Conservation (phyloP, 1,284 basidiomycete genomes). For the Cryptococcus deneoformans region DNA sequence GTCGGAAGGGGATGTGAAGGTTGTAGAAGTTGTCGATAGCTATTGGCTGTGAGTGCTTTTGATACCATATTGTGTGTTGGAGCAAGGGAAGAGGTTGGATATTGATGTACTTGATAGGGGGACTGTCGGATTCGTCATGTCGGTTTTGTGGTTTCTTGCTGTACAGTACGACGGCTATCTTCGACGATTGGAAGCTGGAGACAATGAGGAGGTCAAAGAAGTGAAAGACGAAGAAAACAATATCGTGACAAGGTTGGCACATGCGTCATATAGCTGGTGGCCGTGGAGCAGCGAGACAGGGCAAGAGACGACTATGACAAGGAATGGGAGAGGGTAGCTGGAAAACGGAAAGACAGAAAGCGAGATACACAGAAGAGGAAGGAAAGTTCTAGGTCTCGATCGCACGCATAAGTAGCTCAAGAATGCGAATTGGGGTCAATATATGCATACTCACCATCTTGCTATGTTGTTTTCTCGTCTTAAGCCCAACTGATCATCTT, state of each 20-base stretch:
- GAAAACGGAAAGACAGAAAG: no score
- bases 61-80: neutral
- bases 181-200: neutral
- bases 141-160: slow-evolving; percentile 8
- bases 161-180: slow-evolving; percentile 5
- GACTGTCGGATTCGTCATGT: slow-evolving; percentile 5
- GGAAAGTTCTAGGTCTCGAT: neutral
- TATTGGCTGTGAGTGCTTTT: slow-evolving; percentile 13
- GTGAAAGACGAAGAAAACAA: neutral
- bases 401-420: no score
- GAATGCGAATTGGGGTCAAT: no score
- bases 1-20: neutral
- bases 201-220: neutral
- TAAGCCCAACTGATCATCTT: no score
- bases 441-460: no score
- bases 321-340: neutral
- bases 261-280: neutral
- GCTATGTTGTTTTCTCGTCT: no score
- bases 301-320: neutral
- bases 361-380: neutral
- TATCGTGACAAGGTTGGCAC: neutral
- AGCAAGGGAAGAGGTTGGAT: neutral
- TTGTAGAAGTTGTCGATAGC: neutral
- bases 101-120: slow-evolving; percentile 1
- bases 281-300: neutral